Evolutionary conservation across 768 basidiomycete genomes (phyloP), one percentile per base, ranked within the genome.

Genomic region (Boletellus emodensis): DNA sequence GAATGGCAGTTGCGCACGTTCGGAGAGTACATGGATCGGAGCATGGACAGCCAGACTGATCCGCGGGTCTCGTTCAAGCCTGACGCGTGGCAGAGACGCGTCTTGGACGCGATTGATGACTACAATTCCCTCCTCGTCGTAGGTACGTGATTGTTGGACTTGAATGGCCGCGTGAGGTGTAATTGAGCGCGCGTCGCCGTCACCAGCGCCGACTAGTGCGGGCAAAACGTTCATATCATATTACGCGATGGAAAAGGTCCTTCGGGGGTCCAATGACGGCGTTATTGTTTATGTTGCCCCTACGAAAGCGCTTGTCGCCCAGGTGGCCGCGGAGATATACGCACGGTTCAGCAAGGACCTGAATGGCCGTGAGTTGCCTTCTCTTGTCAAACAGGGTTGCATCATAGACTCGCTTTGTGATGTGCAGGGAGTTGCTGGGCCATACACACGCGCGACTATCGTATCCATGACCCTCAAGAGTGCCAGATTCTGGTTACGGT

Each of bases 161-260:
- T n/a, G 32, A 47, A 18, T 12, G 28, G 4, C 13, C 4, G 32
- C 34, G 24, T 38, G 4, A 0, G n/a, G 4, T 44, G 18, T 34
- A 43, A 43, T 22, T 55, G 30, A 61, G 20, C 13, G 7, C 14
- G 28, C 14, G 28, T 35, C 11, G 44, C 33, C 5, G 44, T 32
- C 6, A 38, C 4, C 56, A 85, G 83, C 83, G 3, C 84, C 84
- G 1, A 85, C 83, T 1, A 83, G 82, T 63, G 84, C 84, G 1
- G 84, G 85, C 26, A 88, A 88, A 64, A 87, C 86, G 0, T 88
- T 88, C 59, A 85, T 88, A 38, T 84, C 83, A 3, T 88, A 76
- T 63, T 87, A 87, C 55, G 85, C 87, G 0, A 87, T 88, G 85
- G 84, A 86, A 61, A 77, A 78, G 54, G 71, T 85, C 13, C 67